A percentile compares a stretch with the other conserved stretches of the same genome.
Evolutionary conservation across 116 monocot species (phyloP).

Genomic region (Zostera marina): DNA sequence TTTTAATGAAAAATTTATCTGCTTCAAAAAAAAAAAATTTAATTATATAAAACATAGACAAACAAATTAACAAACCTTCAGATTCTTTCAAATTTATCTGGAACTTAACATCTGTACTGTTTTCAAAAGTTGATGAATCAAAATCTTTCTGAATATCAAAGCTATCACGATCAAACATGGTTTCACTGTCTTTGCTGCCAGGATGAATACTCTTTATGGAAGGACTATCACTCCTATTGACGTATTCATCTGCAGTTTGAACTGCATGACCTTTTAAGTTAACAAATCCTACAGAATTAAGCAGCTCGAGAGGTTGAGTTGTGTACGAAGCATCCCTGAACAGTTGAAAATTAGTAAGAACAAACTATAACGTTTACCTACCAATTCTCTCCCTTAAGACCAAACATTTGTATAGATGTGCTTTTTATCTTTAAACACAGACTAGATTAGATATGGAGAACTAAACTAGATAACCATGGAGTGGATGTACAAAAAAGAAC

Average conservation of each 20-base stretch:
- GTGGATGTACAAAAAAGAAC: no score
- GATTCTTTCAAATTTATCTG: constrained; percentile 27
- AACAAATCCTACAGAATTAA: constrained; percentile 75
- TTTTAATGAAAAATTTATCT: no score
- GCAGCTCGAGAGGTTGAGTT: constrained; percentile 92
- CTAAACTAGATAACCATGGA: no score
- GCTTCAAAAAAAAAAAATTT: no score
- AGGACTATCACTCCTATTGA: constrained; percentile 11
- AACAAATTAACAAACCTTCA: constrained; percentile 34
- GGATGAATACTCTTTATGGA: constrained; percentile 15
- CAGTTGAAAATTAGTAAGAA: constrained; percentile 4
- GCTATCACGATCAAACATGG: constrained; percentile 10
- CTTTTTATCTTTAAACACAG: no score
- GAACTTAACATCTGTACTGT: constrained; percentile 17
- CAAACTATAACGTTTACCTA: no score
- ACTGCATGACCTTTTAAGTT: constrained; percentile 24
- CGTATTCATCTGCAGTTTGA: constrained; percentile 15
- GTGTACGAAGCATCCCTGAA: constrained; percentile 95
- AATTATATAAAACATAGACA: not conserved
- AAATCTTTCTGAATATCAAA: constrained; percentile 18
- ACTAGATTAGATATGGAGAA: no score
- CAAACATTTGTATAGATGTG: no score
- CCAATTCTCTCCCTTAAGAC: no score
- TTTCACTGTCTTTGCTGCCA: constrained; percentile 15
- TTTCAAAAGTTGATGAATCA: constrained; percentile 10